Percentiles rank a stretch among this genome's conserved stretches.
Evolutionary conservation across 2,329 filamentous ascomycete species (phyloP).

Genomic region (Aspergillus hiratsukae): DNA sequence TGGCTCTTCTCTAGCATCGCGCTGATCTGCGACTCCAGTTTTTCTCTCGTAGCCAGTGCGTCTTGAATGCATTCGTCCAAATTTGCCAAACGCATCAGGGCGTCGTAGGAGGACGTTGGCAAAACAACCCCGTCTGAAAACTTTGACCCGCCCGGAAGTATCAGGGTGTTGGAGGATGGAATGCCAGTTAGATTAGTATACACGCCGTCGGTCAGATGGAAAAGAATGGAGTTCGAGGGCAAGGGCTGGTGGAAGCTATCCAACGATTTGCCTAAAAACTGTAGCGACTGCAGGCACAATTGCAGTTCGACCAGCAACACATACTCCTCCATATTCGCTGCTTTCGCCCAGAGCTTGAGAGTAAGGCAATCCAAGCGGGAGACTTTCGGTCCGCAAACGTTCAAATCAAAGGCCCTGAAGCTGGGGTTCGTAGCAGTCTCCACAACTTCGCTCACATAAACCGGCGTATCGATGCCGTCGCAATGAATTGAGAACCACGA

Average conservation of each 20-base stretch:
- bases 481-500: conserved; percentile 84
- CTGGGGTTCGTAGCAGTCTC: conserved; percentile 84
- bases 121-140: conserved; percentile 47
- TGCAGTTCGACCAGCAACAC: conserved; percentile 68
- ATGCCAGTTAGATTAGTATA: conserved; percentile 73
- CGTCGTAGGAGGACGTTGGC: conserved; percentile 78
- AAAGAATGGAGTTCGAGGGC: conserved; percentile 75
- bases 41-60: conserved; percentile 70
- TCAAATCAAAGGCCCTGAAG: conserved; percentile 79
- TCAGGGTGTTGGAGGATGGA: conserved; percentile 40
- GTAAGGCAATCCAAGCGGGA: conserved; percentile 62
- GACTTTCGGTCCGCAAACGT: conserved; percentile 56
- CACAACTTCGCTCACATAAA: conserved; percentile 85
- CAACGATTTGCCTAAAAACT: conserved; percentile 68
- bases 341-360: conserved; percentile 70
- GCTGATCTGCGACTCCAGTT: conserved; percentile 74
- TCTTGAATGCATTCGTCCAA: conserved; percentile 90
- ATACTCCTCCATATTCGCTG: conserved; percentile 49
- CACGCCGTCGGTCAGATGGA: conserved; percentile 80
- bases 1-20: conserved; percentile 38
- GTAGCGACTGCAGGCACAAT: conserved; percentile 66
- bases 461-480: conserved; percentile 59
- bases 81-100: conserved; percentile 81
- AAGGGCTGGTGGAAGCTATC: conserved; percentile 66
- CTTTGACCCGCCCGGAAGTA: conserved; percentile 21